Base-by-base conservation (phyloP, 2,329 filamentous ascomycete genomes). In the Chaetoscypha palmicola region DNA sequence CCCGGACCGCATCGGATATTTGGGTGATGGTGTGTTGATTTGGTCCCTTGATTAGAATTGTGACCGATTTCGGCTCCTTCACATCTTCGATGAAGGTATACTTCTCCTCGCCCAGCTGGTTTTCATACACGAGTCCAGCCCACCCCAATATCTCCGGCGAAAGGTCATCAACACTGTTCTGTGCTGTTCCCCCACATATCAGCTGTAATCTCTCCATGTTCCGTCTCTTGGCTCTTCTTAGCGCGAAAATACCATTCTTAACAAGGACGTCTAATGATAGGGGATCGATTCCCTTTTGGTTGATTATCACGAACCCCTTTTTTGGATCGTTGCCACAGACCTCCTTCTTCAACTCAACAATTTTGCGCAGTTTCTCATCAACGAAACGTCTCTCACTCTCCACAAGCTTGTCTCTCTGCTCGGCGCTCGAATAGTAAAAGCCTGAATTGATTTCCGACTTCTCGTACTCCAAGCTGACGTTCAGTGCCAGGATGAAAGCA, bases 141-240 rank as follows among this genome's bases (percentile, higher is more conserved):
- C 91, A 98, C 51, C 92, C 92, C 42, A 98, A 81, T 48, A 91
- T 74, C 36, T 94, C 88, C 2, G 89, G 84, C 3, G 82, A 80
- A 50, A 98, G 69, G 60, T 97, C 92, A 31, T 98, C 92, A 4
- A 96, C 91, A 58, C 87, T 95, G 77, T 98, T 98, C 68, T 96
- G 91, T 43, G 92, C 82, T 41, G 76, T 73, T 61, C 92, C 92
- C 46, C 92, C 92, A 63, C 90, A 96, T 49, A 97, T 79, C 52
- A 98, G 79, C 69, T 98, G 92, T 54, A 98, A 73, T 60, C 92
- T 81, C 74, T 98, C 92, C 92, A 98, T 98, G 72, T 98, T 98
- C 64, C 92, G 85, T 66, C 92, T 79, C 83, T 98, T 98, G 31
- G 92, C 92, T 64, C 92, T 79, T 60, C 92, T 81, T 50, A 98